These are phyloP conservation scores for Endotrypanum monterogeii DNA, from an alignment of 208 protist genomes.

Conservation along the genomic window DNA sequence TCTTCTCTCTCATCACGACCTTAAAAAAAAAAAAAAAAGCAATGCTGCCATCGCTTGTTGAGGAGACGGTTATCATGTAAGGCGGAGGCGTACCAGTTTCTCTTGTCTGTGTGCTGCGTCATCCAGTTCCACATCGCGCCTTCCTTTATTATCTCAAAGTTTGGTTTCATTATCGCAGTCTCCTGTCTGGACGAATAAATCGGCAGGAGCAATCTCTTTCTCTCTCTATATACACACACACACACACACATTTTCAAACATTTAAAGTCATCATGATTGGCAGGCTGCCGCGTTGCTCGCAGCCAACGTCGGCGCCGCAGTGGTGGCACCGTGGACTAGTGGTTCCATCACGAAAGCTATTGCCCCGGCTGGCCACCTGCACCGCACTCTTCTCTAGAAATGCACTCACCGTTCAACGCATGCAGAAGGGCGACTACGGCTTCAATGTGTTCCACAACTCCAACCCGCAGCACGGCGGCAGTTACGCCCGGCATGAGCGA, in stretches of 20 bases:
- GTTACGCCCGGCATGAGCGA: conserved; percentile 81
- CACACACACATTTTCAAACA: background rate
- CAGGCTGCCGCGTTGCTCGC: background rate
- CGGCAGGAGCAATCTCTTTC: background rate
- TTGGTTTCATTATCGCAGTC: too few species aligned
- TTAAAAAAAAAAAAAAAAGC: too few species aligned
- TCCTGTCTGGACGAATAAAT: too few species aligned
- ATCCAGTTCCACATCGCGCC: too few species aligned
- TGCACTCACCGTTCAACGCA: conserved; percentile 7
- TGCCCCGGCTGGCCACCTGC: background rate
- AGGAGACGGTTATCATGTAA: too few species aligned
- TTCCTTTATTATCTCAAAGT: too few species aligned
- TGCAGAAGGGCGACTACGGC: conserved; percentile 68
- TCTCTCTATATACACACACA: background rate
- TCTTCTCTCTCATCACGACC: too few species aligned
- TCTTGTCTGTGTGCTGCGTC: too few species aligned
- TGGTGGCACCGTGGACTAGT: background rate
- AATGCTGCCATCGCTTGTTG: too few species aligned
- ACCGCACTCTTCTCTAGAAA: background rate
- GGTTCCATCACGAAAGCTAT: background rate
- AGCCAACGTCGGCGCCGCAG: background rate
- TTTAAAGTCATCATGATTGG: background rate
- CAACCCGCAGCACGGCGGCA: conserved; percentile 86
- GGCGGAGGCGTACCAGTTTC: background rate
- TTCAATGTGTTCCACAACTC: conserved; percentile 89